Conservation (phyloP, 257 asterid species). For the Solanum medicagineum region DNA sequence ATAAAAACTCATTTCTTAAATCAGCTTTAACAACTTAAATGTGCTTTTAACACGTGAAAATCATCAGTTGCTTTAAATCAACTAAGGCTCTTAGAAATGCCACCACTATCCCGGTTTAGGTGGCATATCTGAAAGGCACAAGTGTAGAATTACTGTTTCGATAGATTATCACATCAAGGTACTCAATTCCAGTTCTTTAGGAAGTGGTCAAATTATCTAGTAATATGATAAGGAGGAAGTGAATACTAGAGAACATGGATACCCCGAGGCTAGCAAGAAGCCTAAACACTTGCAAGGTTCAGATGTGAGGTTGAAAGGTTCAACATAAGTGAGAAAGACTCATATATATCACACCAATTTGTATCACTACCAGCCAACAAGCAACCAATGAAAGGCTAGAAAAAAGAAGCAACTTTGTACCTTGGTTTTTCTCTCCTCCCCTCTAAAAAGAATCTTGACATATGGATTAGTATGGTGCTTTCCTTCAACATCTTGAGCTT, state of each 20-base stretch:
- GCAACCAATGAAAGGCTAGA: not conserved
- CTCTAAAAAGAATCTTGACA: conserved; percentile 57
- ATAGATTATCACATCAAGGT: not conserved
- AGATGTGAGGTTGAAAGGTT: not conserved
- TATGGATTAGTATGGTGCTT: conserved; percentile 98
- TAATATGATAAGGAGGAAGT: not conserved
- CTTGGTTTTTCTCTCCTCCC: conserved; percentile 95
- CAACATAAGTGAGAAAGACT: not conserved
- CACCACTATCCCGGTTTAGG: not conserved
- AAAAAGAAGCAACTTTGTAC: conserved; percentile 19
- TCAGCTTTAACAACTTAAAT: not conserved
- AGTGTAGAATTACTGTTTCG: not conserved
- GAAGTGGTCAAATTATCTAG: not conserved
- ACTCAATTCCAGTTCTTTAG: not conserved
- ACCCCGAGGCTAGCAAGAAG: not conserved
- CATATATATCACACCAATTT: not conserved
- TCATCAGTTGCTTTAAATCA: not conserved
- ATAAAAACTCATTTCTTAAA: not conserved
- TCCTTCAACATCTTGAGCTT: conserved; percentile 94
- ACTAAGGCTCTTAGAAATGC: not conserved
- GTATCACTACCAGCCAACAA: not conserved
- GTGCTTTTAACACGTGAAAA: not conserved
- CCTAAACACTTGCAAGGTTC: not conserved
- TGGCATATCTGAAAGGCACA: not conserved
- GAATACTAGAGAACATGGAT: not conserved